Base-by-base conservation (phyloP, 768 basidiomycete species). In the Mycena leptocephala region DNA sequence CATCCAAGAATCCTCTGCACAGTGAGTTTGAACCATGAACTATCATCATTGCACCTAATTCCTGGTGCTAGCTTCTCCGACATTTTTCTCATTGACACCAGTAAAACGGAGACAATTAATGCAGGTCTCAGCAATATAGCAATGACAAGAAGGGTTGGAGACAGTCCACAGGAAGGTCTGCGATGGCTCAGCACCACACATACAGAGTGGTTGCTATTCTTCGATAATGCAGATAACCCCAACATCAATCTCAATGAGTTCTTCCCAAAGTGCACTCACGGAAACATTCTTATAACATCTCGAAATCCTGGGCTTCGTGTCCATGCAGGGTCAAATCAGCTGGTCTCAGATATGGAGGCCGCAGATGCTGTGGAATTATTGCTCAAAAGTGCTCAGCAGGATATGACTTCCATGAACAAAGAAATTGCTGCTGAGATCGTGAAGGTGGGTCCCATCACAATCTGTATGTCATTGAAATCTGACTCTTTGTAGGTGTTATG, bases 281-380 rank as follows among this genome's bases (percentile, higher is more conserved):
- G 74, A 22, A 71, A 68, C 33, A 65, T 75, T n/a, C 39, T 75
- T n/a, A 75, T 75, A 9, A 75, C 74, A 46, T 55, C 65, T 48
- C 53, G 56, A n/a, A 67, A 68, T 46, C 33, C 35, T 33, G 66
- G 26, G 30, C 20, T 67, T 26, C 26, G 26, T 13, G 26, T 32
- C 11, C 22, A 55, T 64, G 61, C 33, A 74, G 35, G 18, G 3
- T 28, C 35, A 37, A 37, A 28, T 33, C 14, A 14, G 13, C 56
- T 30, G 16, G 56, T 58, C n/a, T 58, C 56, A 30, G 32, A 58
- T 18, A 58, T 58, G 56, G 32, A 58, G n/a, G n/a, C n/a, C n/a
- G n/a, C n/a, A n/a, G n/a, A n/a, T n/a, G n/a, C n/a, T n/a, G n/a
- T n/a, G n/a, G 56, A 30, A 58, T 20, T 58, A 58, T 33, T 58